A percentile compares a stretch with the other conserved stretches of the same genome.
phyloP scores from a whole-genome alignment of 2,329 filamentous ascomycete genomes.

The Fusarium brevicatenulatum region DNA sequence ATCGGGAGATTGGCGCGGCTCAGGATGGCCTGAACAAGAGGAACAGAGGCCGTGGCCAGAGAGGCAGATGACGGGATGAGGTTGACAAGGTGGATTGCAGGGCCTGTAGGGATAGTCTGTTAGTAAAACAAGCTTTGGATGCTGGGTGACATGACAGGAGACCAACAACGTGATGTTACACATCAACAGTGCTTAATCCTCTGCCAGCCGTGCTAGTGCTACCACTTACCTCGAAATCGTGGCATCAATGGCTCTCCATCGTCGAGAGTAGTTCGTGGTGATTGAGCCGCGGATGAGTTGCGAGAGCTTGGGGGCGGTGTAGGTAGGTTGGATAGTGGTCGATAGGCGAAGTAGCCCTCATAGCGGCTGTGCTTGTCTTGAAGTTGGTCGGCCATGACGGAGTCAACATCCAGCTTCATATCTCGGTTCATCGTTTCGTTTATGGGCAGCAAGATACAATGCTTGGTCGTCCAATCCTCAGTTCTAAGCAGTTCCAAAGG shows the following conservation, averaged over 20 bases:
- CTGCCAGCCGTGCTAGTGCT: neutral
- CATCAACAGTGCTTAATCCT: neutral
- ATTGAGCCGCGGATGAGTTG: slow-evolving; percentile 56
- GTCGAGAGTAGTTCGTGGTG: slow-evolving; percentile 55
- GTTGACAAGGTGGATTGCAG: slow-evolving; percentile 73
- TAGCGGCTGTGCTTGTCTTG: slow-evolving; percentile 31
- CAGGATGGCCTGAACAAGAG: slow-evolving; percentile 69
- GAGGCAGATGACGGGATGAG: slow-evolving; percentile 72
- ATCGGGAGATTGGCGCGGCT: slow-evolving; percentile 66
- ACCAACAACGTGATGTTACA: slow-evolving; percentile 19
- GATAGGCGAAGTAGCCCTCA: slow-evolving; percentile 70
- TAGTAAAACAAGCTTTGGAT: slow-evolving; percentile 17
- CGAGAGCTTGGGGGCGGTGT: slow-evolving; percentile 70
- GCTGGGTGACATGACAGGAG: slow-evolving; percentile 10
- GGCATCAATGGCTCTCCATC: slow-evolving; percentile 57
- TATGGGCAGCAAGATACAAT: slow-evolving; percentile 16
- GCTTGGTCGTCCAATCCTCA: slow-evolving; percentile 36
- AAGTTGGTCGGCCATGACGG: slow-evolving; percentile 16
- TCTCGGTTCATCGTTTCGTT: slow-evolving; percentile 36
- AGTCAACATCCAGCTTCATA: slow-evolving; percentile 32
- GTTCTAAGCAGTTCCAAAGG: slow-evolving; percentile 32
- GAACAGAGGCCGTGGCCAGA: slow-evolving; percentile 65
- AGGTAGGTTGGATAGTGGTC: slow-evolving; percentile 73
- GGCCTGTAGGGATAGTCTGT: slow-evolving; percentile 56
- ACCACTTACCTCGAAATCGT: slow-evolving; percentile 51